phyloP scores from a whole-genome alignment of 257 asterid species.

The Ilex asprella region DNA sequence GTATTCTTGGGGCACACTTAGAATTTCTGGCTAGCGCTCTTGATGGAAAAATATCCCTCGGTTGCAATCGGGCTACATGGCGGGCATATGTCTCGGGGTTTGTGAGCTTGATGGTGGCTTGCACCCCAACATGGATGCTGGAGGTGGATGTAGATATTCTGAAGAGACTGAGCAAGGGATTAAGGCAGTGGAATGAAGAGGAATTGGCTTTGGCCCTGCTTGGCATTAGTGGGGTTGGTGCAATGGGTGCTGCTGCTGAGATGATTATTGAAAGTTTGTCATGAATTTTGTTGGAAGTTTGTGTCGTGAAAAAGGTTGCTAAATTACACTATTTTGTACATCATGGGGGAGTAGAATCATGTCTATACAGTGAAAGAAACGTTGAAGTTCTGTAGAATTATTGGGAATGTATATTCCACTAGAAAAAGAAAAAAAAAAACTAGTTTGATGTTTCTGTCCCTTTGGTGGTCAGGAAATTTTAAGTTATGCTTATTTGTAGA shows the following conservation, averaged over 20 bases:
- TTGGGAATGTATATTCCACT: no score
- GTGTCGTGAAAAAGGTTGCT: no score
- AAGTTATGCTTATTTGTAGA: no score
- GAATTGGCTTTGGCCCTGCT: slow-evolving; percentile 75
- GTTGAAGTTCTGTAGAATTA: no score
- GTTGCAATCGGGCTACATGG: slow-evolving; percentile 77
- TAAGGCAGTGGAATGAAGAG: slow-evolving; percentile 78
- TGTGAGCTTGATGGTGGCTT: slow-evolving; percentile 69
- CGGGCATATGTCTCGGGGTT: slow-evolving; percentile 72
- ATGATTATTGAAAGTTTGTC: slow-evolving; percentile 55
- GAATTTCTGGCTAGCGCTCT: slow-evolving; percentile 74
- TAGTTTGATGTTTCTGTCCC: no score
- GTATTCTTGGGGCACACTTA: slow-evolving; percentile 48
- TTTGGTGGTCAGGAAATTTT: no score
- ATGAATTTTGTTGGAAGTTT: slow-evolving; percentile 18
- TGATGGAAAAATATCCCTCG: slow-evolving; percentile 74
- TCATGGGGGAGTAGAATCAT: no score
- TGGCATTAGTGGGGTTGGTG: slow-evolving; percentile 61
- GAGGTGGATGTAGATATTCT: slow-evolving; percentile 71
- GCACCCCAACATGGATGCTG: slow-evolving; percentile 79
- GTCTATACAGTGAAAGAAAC: no score
- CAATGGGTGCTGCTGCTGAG: slow-evolving; percentile 95
- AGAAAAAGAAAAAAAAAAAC: no score
- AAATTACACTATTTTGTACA: no score
- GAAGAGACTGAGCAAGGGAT: slow-evolving; percentile 69